Evolutionary conservation across 257 asterid species (phyloP), one percentile per base, ranked within the genome.

Genomic region (Primulina eburnea): DNA sequence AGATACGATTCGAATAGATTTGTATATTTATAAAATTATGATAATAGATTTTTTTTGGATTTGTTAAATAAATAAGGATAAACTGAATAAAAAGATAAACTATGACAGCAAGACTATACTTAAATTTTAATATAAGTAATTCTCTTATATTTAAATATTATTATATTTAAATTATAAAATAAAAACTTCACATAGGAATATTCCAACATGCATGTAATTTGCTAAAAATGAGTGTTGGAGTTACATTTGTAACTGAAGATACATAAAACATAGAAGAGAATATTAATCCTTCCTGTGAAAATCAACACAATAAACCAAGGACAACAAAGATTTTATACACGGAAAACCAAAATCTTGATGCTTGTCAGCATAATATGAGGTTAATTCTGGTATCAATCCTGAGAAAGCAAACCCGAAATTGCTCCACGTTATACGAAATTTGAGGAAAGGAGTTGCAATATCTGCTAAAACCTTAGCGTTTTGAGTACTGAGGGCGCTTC

Each of bases 401-500:
- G 57, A 50, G 57, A 50, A 50, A 50, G 20, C 21, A 50, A 50
- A 50, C 20, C 20, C 7, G 53, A 43, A 16, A 8, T 16, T 50
- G 57, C 55, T 43, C 18, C 18, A 43, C n/a, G 56, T 30, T 64
- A 7, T 38, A 40, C 60, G 58, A 37, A 37, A 16, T 11, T 55
- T 65, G 24, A 0, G 67, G 35, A 7, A 6, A 26, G 32, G 28
- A 40, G 18, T 40, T 5, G 6, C 24, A 57, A 61, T 33, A 37
- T 9, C 3, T 4, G 2, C 60, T 60, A 17, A 57, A 59, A 79
- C 86, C 89, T 86, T 72, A 94, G 88, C 99, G 99, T 78, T 94
- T 91, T 40, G 99, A 91, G 84, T n/a, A 94, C 37, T 94, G 99
- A 43, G 99, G 99, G 78, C 90, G 90, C 81, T 94, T 94, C 28